Base-by-base conservation (phyloP, 2,329 filamentous ascomycete species). In the Pochonia chlamydosporia region DNA sequence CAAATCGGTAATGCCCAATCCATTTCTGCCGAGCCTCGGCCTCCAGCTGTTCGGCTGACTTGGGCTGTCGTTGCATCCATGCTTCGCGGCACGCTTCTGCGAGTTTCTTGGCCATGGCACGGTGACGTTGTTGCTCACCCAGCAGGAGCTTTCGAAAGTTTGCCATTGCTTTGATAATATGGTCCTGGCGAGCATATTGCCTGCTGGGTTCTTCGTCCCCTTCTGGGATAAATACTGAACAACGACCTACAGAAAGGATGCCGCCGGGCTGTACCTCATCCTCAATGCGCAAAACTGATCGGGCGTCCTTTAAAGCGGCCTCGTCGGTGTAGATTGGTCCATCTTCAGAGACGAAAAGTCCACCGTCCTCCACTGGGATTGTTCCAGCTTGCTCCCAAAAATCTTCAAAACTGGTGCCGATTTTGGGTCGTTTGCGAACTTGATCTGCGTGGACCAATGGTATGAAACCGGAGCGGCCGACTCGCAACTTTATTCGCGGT, bases 151-250 rank as follows among this genome's bases (percentile, higher is more conserved):
- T 87, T 41, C 88, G 82, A 56, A 97, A 92, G 56, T 91, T 85
- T 11, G 85, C 62, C 49, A 87, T 84, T 51, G 95, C 91, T 40
- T 84, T 84, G 40, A 87, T 74, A 45, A 97, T 75, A 61, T 97
- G 88, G 59, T 97, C 91, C 60, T 82, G 79, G 56, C 95, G 90
- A n/a, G 86, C 83, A 73, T 89, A 97, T 59, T 93, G 89, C 44
- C 79, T 76, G 0, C 82, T 79, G 0, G 87, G 87, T 57, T 95
- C 87, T 48, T 88, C 83, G 50, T 71, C 72, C 11, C 81, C 73
- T 52, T 93, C 87, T 0, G 87, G 87, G 16, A 83, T 75, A 56
- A 87, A 93, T 21, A 85, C 69, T 3, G 83, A 84, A 61, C 87
- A 92, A 50, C 77, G 75, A 50, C 82, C 81, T 46, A 76, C 70